Conservation (phyloP, 2,329 filamentous ascomycete genomes). For the Fusarium pilosicola region DNA sequence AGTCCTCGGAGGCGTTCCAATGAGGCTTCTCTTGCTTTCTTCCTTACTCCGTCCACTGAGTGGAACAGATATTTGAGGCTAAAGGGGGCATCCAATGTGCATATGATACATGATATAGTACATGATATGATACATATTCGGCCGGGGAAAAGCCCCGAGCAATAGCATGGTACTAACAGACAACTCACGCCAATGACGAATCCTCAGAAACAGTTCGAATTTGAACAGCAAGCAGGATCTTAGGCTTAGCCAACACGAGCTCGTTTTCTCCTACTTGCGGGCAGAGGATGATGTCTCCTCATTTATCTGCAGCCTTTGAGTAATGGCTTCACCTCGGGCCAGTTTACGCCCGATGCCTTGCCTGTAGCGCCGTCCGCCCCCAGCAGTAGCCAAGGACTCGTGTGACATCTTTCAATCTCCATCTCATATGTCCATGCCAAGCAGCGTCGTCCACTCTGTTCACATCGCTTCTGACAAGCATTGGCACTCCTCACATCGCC, state of each 20-base stretch:
- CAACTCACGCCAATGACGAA: conserved; percentile 18
- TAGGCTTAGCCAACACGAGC: not conserved
- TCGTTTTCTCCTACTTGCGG: not conserved
- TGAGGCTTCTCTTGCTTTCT: conserved; percentile 17
- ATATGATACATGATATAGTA: conserved; percentile 18
- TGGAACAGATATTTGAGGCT: conserved; percentile 20
- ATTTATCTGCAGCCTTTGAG: conserved; percentile 39
- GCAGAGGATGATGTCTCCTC: conserved; percentile 8
- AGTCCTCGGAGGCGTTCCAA: conserved; percentile 26
- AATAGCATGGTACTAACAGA: conserved; percentile 13
- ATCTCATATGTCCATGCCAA: conserved; percentile 64
- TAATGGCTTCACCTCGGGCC: conserved; percentile 43
- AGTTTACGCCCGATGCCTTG: conserved; percentile 49
- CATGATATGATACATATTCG: conserved; percentile 21
- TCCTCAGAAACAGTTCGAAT: conserved; percentile 5
- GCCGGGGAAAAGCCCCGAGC: conserved; percentile 16
- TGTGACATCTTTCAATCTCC: conserved; percentile 52
- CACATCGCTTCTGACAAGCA: conserved; percentile 57
- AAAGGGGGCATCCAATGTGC: conserved; percentile 28
- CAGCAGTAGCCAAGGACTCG: conserved; percentile 61
- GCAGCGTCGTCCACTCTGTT: conserved; percentile 52
- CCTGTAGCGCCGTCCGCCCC: conserved; percentile 46
- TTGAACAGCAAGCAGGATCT: conserved; percentile 11
- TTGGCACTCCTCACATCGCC: conserved; percentile 52
- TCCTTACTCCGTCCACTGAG: not conserved